A percentile compares a stretch with the other conserved stretches of the same genome.
Evolutionary conservation across 2,329 filamentous ascomycete genomes (phyloP).

Genomic region (Fusarium xyrophilum): DNA sequence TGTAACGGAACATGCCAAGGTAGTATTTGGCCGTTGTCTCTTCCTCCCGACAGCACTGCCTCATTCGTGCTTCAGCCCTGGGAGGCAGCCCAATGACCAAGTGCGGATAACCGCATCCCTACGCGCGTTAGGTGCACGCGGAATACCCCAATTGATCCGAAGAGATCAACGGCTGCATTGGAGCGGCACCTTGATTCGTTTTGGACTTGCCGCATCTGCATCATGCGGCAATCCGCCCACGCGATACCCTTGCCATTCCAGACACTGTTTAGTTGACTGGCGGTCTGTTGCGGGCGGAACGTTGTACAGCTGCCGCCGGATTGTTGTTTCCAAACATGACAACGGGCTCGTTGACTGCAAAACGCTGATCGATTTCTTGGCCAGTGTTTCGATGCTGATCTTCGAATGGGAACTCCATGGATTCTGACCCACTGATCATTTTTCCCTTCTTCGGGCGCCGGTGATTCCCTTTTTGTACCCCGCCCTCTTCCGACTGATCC

Average conservation of each 20-base stretch:
- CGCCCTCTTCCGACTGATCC: slow-evolving; percentile 29
- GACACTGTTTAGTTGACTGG: slow-evolving; percentile 16
- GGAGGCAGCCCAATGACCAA: slow-evolving; percentile 16
- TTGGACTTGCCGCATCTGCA: slow-evolving; percentile 34
- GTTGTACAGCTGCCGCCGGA: slow-evolving; percentile 12
- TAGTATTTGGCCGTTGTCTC: slow-evolving; percentile 24
- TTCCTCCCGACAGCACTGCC: slow-evolving; percentile 31
- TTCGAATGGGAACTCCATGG: slow-evolving; percentile 15
- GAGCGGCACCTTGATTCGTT: slow-evolving; percentile 33
- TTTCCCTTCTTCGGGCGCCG: not conserved
- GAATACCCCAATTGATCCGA: slow-evolving; percentile 36
- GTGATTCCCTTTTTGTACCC: slow-evolving; percentile 26
- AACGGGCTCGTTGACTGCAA: slow-evolving; percentile 1
- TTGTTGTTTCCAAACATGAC: slow-evolving; percentile 18
- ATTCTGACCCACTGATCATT: slow-evolving; percentile 18
- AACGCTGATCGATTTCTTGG: slow-evolving; percentile 19
- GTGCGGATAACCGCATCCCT: slow-evolving; percentile 15
- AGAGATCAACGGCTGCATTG: slow-evolving; percentile 33
- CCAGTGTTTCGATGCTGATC: slow-evolving; percentile 7
- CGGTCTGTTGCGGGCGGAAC: slow-evolving; percentile 10
- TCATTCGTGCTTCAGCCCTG: slow-evolving; percentile 33
- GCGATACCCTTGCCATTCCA: slow-evolving; percentile 24
- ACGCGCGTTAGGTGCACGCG: slow-evolving; percentile 23
- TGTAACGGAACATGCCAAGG: slow-evolving; percentile 16
- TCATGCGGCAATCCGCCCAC: slow-evolving; percentile 25